phyloP scores from a whole-genome alignment of 2,329 filamentous ascomycete species.

The Verticillium dahliae region DNA sequence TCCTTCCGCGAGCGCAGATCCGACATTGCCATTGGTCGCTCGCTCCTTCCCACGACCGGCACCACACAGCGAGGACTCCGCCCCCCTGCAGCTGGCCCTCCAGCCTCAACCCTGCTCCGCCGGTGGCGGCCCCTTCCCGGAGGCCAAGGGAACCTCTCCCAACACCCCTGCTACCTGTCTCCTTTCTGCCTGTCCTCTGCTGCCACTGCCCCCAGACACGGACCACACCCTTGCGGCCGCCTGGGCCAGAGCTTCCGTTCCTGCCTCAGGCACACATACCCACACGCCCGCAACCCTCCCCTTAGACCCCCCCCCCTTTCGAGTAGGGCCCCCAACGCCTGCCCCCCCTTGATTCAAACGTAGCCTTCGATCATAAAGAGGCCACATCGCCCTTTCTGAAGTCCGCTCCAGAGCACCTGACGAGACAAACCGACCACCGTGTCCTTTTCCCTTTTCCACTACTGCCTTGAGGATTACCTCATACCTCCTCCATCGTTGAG shows the following conservation, averaged over 20 bases:
- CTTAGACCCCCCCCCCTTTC: no score
- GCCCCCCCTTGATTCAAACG: conserved; percentile 2
- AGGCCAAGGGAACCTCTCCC: neutral
- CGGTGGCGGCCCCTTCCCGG: neutral
- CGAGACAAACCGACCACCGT: conserved; percentile 8
- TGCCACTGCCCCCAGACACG: neutral
- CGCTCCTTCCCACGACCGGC: neutral
- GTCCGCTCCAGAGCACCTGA: neutral
- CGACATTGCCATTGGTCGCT: neutral
- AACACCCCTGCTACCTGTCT: neutral
- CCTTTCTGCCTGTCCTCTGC: neutral
- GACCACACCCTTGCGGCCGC: neutral
- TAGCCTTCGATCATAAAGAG: conserved; percentile 14
- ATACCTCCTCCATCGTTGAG: conserved; percentile 13
- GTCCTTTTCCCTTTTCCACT: conserved; percentile 4
- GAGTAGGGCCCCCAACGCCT: neutral
- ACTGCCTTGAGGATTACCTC: neutral
- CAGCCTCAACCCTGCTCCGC: neutral
- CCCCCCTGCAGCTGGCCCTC: neutral
- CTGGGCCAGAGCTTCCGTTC: neutral
- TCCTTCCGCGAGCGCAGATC: neutral
- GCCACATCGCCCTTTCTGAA: conserved; percentile 8
- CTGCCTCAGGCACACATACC: conserved; percentile 21
- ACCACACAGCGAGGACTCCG: neutral
- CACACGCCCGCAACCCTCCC: conserved; percentile 17